Evolutionary conservation across 306 rosid genomes (phyloP).

Genomic region (Quercus dentata): DNA sequence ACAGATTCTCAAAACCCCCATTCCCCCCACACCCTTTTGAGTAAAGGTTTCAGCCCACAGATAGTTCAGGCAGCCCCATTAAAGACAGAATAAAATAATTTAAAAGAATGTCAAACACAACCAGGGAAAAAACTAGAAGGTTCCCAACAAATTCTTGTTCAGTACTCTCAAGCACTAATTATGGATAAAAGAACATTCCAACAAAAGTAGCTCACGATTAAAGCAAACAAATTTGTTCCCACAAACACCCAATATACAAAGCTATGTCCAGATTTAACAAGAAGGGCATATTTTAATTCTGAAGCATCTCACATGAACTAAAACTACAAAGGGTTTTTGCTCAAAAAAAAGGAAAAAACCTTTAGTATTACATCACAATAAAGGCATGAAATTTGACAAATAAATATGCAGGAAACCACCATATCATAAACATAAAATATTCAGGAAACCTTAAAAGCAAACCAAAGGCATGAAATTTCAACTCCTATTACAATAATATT

Average conservation of each 20-base stretch:
- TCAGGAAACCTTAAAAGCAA: background rate
- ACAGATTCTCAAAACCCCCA: background rate
- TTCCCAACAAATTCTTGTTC: background rate
- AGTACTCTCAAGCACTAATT: background rate
- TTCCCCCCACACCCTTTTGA: background rate
- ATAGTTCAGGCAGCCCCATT: background rate
- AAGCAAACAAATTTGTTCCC: conserved; percentile 6
- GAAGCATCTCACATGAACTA: background rate
- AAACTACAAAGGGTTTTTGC: background rate
- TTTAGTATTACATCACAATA: background rate
- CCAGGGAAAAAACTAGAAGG: background rate
- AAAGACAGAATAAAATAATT: background rate
- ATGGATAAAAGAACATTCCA: background rate
- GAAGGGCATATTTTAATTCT: background rate
- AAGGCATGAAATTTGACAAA: too few relatives aligned
- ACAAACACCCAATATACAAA: conserved; percentile 14
- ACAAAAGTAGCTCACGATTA: conserved; percentile 12
- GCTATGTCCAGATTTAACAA: background rate
- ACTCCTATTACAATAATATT: background rate
- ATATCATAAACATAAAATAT: background rate
- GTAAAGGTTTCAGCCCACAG: background rate
- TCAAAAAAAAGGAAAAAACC: too few relatives aligned
- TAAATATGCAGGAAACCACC: background rate
- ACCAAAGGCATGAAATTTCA: background rate
- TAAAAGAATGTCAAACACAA: background rate